Base-by-base conservation (phyloP, 345 rosid genomes). In the Lepidium africanum region DNA sequence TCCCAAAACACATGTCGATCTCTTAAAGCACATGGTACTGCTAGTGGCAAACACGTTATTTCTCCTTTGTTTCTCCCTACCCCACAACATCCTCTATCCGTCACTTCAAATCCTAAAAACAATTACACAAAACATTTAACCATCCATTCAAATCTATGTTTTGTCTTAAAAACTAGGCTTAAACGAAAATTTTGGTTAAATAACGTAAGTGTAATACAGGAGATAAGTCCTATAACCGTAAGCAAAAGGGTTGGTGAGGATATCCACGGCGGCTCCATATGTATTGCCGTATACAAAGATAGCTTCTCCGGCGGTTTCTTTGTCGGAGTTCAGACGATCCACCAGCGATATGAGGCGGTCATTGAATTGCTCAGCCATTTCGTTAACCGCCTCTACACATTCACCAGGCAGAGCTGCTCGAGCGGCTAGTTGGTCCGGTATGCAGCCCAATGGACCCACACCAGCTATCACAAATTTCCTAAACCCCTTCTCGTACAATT, bases 401-500 rank as follows among this genome's bases (percentile, higher is more conserved):
- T 77, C 63, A 42, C 85, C 84, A 0, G 82, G 72, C 0, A 79
- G 81, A 16, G 76, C 73, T 15, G 37, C 64, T 1, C 83, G 76
- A 0, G 51, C 77, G 10, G 89, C 88, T 52, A 79, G 64, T 43
- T 82, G 88, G 67, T 82, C 80, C 2, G 86, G 92, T 53, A 82
- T 82, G 79, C 89, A 87, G 16, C 93, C 89, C 7, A 87, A 77
- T 0, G 91, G 91, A 14, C 91, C 91, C 0, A 90, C 62, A 12
- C 75, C 86, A 1, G 82, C 82, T 59, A 90, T 4, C 35, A 85
- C 76, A 62, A 92, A 87, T 73, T 89, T 89, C 54, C 91, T 79
- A 12, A 84, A 77, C 17, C 96, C 98, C 13, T 81, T 75, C 35
- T 63, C 76, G 59, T 86, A 75, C 46, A 87, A 75, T 15, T 48